A percentile compares a stretch with the other conserved stretches of the same genome.
phyloP scores from a whole-genome alignment of 2,329 filamentous ascomycete genomes.

The Aureobasidium subglaciale region DNA sequence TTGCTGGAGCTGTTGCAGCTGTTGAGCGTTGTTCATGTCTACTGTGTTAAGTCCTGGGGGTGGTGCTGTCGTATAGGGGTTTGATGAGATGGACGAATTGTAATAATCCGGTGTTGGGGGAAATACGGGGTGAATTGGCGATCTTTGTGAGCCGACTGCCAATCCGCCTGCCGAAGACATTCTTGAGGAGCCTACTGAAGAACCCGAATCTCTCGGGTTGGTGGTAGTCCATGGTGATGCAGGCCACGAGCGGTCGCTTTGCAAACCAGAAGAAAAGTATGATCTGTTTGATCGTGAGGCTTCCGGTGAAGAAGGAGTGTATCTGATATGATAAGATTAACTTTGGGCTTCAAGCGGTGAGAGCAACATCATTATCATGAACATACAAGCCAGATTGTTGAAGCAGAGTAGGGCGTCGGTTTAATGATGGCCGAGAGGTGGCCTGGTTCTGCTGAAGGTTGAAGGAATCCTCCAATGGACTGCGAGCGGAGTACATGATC shows the following conservation, averaged over 20 bases:
- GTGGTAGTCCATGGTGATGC: conserved; percentile 5
- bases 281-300: background rate
- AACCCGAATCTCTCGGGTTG: conserved; percentile 8
- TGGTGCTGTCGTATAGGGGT: conserved; percentile 12
- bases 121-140: background rate
- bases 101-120: conserved; percentile 9
- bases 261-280: conserved; percentile 1
- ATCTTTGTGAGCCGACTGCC: conserved; percentile 13
- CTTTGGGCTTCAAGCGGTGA: background rate
- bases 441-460: background rate
- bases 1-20: conserved; percentile 4
- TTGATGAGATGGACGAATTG: conserved; percentile 8
- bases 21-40: conserved; percentile 5
- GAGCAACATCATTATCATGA: background rate
- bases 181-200: conserved; percentile 3
- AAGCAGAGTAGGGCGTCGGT: conserved; percentile 3
- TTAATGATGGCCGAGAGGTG: conserved; percentile 1
- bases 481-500: conserved; percentile 10
- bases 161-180: background rate
- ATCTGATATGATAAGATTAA: conserved; percentile 12
- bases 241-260: conserved; percentile 6
- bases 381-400: conserved; percentile 9
- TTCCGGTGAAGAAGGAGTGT: conserved; percentile 10
- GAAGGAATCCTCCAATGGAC: conserved; percentile 4
- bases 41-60: conserved; percentile 12